Evolutionary conservation across 352 stramenopile genomes (phyloP), one percentile per base, ranked within the genome.

Genomic region (Globisporangium middletonii): DNA sequence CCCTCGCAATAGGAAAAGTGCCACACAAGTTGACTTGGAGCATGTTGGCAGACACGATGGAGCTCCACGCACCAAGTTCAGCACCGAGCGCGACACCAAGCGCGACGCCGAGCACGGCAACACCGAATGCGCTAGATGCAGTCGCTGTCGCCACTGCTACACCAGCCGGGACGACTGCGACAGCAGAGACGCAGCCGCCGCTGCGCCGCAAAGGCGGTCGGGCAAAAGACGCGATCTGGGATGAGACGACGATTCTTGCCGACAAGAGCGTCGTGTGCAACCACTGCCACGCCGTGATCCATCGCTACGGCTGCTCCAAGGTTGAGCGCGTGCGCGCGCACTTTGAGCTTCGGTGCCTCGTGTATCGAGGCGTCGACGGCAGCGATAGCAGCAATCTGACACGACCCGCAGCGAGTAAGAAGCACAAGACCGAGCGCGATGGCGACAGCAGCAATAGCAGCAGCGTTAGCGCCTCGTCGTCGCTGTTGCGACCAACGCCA

Each of bases 211-310:
- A 70, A 30, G 71, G 73, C 51, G 78, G 78, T 7, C 78, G 78
- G 18, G 67, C 72, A 48, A 71, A 73, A 26, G 78, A 88, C 53
- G 58, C 66, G 8, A 71, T 88, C 26, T 88, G 78, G 78, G 62
- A 77, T 7, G 65, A 77, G 30, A 86, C 74, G 6, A 86, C 78
- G 26, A 73, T 88, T 50, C 60, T 70, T 18, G 53, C 64, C 5
- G 71, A 81, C 74, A 86, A 86, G 57, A 65, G 70, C 8, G 78
- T 88, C 49, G 56, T 86, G n/a, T 88, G 78, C 63, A 88, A 88
- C 62, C 75, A 72, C 62, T 88, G 78, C 59, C 68, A 77, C 64
- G 65, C 55, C 2, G 64, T 88, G 43, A 88, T 88, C 61, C 79
- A 89, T 55, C 75, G 77, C 41, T 84, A 88, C 55, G 79, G 79